A percentile compares a stretch with the other conserved stretches of the same genome.
Conservation (phyloP, 2,329 filamentous ascomycete species). For the Furcasterigmium sp. region DNA sequence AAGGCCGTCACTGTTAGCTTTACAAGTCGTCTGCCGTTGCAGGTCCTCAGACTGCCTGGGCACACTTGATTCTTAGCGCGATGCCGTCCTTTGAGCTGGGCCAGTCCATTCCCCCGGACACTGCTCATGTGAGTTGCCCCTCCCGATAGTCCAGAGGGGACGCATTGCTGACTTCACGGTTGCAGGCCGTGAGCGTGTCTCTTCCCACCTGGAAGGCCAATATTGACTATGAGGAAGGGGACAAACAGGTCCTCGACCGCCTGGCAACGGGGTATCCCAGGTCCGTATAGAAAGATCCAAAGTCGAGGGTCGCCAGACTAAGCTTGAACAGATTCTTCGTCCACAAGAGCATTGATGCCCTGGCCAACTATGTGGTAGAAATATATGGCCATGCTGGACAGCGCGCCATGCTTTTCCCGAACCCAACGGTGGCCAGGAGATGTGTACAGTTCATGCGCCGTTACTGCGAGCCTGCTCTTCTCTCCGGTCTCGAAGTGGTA, state of each 20-base stretch:
- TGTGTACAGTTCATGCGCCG: constrained; percentile 69
- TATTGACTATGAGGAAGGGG: constrained; percentile 88
- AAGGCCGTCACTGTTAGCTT: too few relatives aligned
- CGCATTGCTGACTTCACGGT: not conserved
- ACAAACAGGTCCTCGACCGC: constrained; percentile 76
- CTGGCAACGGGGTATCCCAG: constrained; percentile 91
- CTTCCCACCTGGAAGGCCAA: constrained; percentile 90
- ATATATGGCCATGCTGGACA: constrained; percentile 58
- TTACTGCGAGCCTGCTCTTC: constrained; percentile 47
- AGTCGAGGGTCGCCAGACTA: not conserved
- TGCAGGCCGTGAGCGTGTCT: constrained; percentile 89
- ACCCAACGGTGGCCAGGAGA: constrained; percentile 59
- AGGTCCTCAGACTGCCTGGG: too few relatives aligned
- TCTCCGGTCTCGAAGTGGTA: constrained; percentile 46
- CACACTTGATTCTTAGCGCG: not conserved
- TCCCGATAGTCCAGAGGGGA: constrained; percentile 1
- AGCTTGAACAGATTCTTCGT: constrained; percentile 74
- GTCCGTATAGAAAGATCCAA: constrained; percentile 32
- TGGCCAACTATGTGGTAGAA: constrained; percentile 63
- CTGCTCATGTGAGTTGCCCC: constrained; percentile 61
- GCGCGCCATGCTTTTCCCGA: constrained; percentile 80
- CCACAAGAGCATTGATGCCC: constrained; percentile 72
- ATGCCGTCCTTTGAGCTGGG: constrained; percentile 54
- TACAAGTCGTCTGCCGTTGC: too few relatives aligned
- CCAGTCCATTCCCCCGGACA: constrained; percentile 71